Evolutionary conservation across 2,329 filamentous ascomycete species (phyloP), one percentile per base, ranked within the genome.

Genomic region (Fusarium agapanthi): DNA sequence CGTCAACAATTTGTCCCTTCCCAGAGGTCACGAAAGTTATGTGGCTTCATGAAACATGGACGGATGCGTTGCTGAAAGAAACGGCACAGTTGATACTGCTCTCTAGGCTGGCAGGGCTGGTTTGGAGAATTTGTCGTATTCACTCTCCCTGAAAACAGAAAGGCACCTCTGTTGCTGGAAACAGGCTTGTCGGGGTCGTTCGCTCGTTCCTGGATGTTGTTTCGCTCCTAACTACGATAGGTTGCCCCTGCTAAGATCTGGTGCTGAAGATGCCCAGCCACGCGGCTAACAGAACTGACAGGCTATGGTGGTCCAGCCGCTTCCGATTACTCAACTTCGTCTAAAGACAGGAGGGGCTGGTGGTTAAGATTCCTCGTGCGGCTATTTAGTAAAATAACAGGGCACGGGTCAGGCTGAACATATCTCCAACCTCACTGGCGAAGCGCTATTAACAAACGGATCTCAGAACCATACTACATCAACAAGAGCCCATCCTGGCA

Each of bases 81-180:
- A 54, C 40, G 35, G 22, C 41, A 58, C 35, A 24, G 32, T 54
- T 58, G 56, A 72, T 56, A 51, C 54, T 61, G 44, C 41, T 67
- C 28, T 76, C 12, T 24, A 16, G 30, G 45, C 26, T 47, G 40
- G 35, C 12, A 16, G 15, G n/a, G 51, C 30, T 47, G 45, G 35
- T 26, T 45, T 54, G 45, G 69, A 69, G 32, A 48, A 28, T 37
- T 34, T 55, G 72, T 51, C 48, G 48, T 69, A 28, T 56, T 32
- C 30, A 18, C 66, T 51, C 37, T 64, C 61, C 38, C 69, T 69
- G 65, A 71, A 67, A 67, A 56, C 53, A 69, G 63, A 66, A 71
- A 63, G 41, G 54, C 47, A 64, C 66, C 47, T 54, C 30, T 28
- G 32, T 72, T 72, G 54, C 64, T 65, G 54, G 68, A 67, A 61